Conservation (phyloP, 345 rosid genomes). For the Hevea brasiliensis region DNA sequence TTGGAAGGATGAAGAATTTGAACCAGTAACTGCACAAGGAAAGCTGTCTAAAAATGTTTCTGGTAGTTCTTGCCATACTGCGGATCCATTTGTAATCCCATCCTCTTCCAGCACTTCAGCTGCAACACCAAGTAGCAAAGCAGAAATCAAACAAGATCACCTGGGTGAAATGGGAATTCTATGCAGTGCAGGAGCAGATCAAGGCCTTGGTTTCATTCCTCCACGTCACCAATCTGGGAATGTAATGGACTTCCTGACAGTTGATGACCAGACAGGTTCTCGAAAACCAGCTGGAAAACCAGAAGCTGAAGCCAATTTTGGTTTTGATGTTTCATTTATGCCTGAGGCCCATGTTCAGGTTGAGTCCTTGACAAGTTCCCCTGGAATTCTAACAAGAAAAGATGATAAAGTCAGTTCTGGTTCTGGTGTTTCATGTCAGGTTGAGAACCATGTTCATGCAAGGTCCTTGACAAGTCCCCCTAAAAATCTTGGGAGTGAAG, state of each 20-base stretch:
- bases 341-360: conserved; percentile 16
- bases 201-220: conserved; percentile 23
- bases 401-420: not conserved
- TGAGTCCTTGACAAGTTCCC: conserved; percentile 8
- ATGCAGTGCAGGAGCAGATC: conserved; percentile 14
- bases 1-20: conserved; percentile 54
- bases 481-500: not conserved
- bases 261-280: conserved; percentile 31
- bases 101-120: conserved; percentile 17
- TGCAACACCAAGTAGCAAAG: conserved; percentile 40
- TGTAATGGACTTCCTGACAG: conserved; percentile 50
- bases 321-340: conserved; percentile 18
- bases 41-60: conserved; percentile 26
- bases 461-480: not conserved
- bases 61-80: conserved; percentile 29
- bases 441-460: not conserved
- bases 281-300: conserved; percentile 31
- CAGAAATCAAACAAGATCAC: conserved; percentile 59
- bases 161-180: conserved; percentile 29
- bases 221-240: conserved; percentile 27
- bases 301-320: conserved; percentile 30
- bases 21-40: conserved; percentile 23
- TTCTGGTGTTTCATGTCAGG: not conserved
- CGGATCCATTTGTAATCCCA: conserved; percentile 5
- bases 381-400: conserved; percentile 17